Percentiles rank a stretch among this genome's conserved stretches.
Conservation (phyloP, 768 basidiomycete species). For the Calocybe indica region DNA sequence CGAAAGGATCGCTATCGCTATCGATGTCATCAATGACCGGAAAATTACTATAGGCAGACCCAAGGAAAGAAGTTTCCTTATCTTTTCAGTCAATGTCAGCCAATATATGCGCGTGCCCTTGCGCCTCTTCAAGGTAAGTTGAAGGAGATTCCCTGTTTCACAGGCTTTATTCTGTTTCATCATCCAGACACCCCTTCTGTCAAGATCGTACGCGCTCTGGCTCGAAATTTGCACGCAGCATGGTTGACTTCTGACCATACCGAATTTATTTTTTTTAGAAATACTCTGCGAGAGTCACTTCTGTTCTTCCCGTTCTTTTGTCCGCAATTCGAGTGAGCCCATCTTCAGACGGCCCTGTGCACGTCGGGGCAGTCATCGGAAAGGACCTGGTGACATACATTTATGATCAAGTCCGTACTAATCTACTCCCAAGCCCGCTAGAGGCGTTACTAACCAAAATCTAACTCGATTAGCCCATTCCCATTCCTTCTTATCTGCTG, state of each 20-base stretch:
- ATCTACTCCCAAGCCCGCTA: neutral
- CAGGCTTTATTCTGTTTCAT: neutral
- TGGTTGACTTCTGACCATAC: neutral
- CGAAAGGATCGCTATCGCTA: conserved; percentile 10
- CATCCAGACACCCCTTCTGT: conserved; percentile 74
- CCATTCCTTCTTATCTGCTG: conserved; percentile 89
- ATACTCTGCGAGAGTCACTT: conserved; percentile 76
- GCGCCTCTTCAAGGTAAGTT: conserved; percentile 69
- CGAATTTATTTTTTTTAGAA: conserved; percentile 37
- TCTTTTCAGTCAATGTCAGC: conserved; percentile 90
- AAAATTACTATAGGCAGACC: conserved; percentile 52
- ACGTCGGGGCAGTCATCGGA: conserved; percentile 70
- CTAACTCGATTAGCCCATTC: conserved; percentile 48
- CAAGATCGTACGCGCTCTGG: conserved; percentile 54
- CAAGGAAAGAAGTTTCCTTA: conserved; percentile 82
- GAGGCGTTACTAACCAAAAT: neutral
- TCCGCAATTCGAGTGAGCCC: conserved; percentile 82
- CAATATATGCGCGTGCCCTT: conserved; percentile 80
- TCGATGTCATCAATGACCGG: neutral
- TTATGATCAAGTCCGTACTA: conserved; percentile 62
- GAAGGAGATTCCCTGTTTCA: neutral
- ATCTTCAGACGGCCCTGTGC: conserved; percentile 58
- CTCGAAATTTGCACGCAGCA: neutral
- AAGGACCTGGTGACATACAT: conserved; percentile 68
- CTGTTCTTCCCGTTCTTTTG: conserved; percentile 80